A percentile compares a stretch with the other conserved stretches of the same genome.
These are phyloP conservation scores for Tubosaeta sp. DNA, from an alignment of 768 basidiomycete genomes.

Conservation along the genomic window DNA sequence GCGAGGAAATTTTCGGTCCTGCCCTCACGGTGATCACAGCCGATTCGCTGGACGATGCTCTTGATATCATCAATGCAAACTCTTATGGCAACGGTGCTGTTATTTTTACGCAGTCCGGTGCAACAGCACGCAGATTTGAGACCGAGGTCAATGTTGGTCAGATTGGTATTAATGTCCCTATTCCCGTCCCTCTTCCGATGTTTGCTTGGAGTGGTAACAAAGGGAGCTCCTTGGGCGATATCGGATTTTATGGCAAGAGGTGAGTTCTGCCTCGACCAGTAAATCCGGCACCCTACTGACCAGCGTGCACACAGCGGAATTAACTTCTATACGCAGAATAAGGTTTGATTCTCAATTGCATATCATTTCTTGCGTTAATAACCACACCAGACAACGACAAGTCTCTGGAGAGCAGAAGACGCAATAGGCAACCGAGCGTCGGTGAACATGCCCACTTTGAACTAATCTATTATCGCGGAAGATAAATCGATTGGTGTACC, in stretches of 20 bases:
- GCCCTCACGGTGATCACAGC: slow-evolving; percentile 75
- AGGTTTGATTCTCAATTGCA: slow-evolving; percentile 41
- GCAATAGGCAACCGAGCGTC: slow-evolving; percentile 75
- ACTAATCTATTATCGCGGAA: slow-evolving; percentile 19
- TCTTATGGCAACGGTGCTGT: slow-evolving; percentile 91
- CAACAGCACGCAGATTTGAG: slow-evolving; percentile 93
- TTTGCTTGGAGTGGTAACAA: slow-evolving; percentile 98
- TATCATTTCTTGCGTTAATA: slow-evolving; percentile 1
- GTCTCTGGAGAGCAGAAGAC: slow-evolving; percentile 88
- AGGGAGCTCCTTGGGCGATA: slow-evolving; percentile 78
- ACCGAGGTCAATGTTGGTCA: slow-evolving; percentile 83
- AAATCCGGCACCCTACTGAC: not conserved
- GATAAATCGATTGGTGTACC: slow-evolving; percentile 4
- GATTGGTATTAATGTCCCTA: slow-evolving; percentile 90
- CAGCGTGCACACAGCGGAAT: slow-evolving; percentile 53
- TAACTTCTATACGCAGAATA: slow-evolving; percentile 95
- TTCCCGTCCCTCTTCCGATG: slow-evolving; percentile 91
- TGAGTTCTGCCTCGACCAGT: slow-evolving; percentile 23
- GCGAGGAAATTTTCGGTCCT: slow-evolving; percentile 95
- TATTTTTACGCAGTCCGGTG: slow-evolving; percentile 95
- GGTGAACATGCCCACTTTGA: slow-evolving; percentile 81
- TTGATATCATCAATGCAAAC: slow-evolving; percentile 86
- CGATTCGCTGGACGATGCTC: slow-evolving; percentile 84
- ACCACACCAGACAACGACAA: slow-evolving; percentile 71
- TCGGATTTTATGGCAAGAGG: slow-evolving; percentile 90